Conservation (phyloP, 805 yeast species). For the Kodamaea laetipori region DNA sequence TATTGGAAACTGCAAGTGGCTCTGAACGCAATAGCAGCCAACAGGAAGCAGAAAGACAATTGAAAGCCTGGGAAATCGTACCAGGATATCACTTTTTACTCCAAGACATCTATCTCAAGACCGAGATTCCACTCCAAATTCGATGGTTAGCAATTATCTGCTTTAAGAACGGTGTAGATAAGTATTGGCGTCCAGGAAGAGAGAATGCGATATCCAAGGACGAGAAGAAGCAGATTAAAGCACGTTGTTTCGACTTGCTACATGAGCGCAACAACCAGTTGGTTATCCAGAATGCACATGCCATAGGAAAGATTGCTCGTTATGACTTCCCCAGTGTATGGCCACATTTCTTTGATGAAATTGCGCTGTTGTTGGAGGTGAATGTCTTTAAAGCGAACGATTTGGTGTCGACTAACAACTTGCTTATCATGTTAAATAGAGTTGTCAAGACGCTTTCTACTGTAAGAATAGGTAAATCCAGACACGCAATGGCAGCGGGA, state of each 20-base stretch:
- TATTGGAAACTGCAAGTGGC: constrained; percentile 26
- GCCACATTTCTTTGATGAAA: constrained; percentile 76
- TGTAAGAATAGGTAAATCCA: constrained; percentile 81
- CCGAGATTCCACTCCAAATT: constrained; percentile 58
- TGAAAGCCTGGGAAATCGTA: constrained; percentile 66
- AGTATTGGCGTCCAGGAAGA: constrained; percentile 77
- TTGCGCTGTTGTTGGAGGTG: constrained; percentile 49
- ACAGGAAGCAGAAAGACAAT: constrained; percentile 64
- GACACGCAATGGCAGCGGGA: constrained; percentile 73
- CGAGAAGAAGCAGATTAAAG: constrained; percentile 67
- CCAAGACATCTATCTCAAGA: constrained; percentile 62
- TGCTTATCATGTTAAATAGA: constrained; percentile 71
- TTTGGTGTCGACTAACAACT: constrained; percentile 58
- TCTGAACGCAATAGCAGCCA: constrained; percentile 47
- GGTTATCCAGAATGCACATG: constrained; percentile 80
- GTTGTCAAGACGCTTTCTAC: constrained; percentile 71
- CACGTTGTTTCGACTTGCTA: constrained; percentile 57
- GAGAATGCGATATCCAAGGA: constrained; percentile 53
- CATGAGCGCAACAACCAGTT: constrained; percentile 75
- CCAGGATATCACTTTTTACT: constrained; percentile 60
- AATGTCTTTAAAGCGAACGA: constrained; percentile 45
- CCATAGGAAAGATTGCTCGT: constrained; percentile 75
- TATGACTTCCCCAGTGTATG: constrained; percentile 86
- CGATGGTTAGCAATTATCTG: constrained; percentile 89
- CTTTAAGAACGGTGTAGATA: constrained; percentile 84